phyloP scores from a whole-genome alignment of 2,329 filamentous ascomycete genomes.

The Xylogone sp. region DNA sequence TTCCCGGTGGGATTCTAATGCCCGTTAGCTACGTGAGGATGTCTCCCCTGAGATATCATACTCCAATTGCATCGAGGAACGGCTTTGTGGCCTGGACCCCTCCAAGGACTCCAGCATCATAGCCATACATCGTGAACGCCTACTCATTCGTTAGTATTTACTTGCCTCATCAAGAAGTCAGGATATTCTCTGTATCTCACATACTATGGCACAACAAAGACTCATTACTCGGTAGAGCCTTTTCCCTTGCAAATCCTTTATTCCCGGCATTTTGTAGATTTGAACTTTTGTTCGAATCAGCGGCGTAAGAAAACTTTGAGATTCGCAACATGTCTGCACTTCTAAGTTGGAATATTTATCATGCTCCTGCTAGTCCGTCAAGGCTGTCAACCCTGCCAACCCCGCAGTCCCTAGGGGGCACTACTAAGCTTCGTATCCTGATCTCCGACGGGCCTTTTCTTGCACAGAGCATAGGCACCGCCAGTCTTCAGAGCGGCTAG shows the following conservation, averaged over 20 bases:
- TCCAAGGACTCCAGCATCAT: constrained; percentile 22
- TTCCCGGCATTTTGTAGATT: background rate
- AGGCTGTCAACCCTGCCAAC: background rate
- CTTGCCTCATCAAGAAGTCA: background rate
- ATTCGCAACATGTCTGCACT: background rate
- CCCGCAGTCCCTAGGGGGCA: background rate
- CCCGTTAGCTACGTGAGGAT: background rate
- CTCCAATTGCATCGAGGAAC: constrained; percentile 18
- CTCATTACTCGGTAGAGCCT: background rate
- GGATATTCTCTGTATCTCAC: background rate
- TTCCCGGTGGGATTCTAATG: constrained; percentile 15
- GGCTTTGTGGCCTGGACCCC: constrained; percentile 17
- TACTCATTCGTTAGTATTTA: background rate
- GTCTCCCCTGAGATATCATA: background rate
- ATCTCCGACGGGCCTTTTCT: background rate
- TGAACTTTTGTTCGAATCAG: background rate
- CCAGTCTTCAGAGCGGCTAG: background rate
- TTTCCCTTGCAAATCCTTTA: background rate
- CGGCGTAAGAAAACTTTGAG: background rate
- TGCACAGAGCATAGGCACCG: background rate
- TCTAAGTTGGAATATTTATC: background rate
- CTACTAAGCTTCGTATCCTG: background rate
- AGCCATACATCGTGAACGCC: constrained; percentile 25
- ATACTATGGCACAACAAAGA: background rate
- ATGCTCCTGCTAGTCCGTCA: background rate